These are phyloP conservation scores for Quaeritorhiza haematococci DNA, from an alignment of 371 early-diverging fungal genomes.

Conservation along the genomic window DNA sequence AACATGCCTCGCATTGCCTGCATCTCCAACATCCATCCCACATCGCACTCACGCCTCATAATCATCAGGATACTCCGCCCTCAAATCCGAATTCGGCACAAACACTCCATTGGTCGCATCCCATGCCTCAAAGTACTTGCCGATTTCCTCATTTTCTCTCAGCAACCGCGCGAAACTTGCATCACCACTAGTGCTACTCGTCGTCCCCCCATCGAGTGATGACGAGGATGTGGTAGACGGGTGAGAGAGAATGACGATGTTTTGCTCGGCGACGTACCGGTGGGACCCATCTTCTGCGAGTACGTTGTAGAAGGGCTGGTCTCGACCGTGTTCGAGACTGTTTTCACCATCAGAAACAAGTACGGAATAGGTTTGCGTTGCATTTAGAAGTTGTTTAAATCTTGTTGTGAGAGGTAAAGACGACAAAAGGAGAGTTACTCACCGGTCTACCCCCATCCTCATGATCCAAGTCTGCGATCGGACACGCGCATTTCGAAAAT, in stretches of 20 bases:
- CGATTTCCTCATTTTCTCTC: background rate
- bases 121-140: conserved; percentile 8
- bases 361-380: too few relatives aligned
- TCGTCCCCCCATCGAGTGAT: too few relatives aligned
- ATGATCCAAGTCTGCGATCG: conserved; percentile 8
- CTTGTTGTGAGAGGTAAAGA: too few relatives aligned
- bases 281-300: background rate
- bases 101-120: background rate
- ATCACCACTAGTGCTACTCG: too few relatives aligned
- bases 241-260: conserved; percentile 1
- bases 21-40: too few relatives aligned
- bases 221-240: too few relatives aligned
- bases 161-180: background rate
- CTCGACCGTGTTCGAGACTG: conserved; percentile 1
- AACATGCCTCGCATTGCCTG: too few relatives aligned
- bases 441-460: conserved; percentile 7
- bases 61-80: too few relatives aligned
- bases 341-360: too few relatives aligned
- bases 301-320: conserved; percentile 11
- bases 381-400: too few relatives aligned
- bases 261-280: conserved; percentile 13
- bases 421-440: background rate
- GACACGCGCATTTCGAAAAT: too few relatives aligned
- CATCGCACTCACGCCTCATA: too few relatives aligned
- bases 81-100: background rate